Evolutionary conservation across 345 rosid species (phyloP).

Genomic region (Litchi chinensis): DNA sequence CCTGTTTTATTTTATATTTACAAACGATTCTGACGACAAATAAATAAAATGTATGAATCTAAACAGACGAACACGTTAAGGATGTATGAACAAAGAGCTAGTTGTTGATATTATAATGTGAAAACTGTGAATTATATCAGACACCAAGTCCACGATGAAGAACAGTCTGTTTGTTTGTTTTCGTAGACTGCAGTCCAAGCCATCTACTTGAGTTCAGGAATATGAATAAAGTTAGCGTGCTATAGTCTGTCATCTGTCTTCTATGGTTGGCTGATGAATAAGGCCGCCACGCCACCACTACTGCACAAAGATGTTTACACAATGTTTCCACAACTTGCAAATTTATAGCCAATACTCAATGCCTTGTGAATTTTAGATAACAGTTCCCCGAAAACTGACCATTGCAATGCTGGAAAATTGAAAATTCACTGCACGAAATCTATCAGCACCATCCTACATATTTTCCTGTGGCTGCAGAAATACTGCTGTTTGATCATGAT

Average conservation of each 20-base stretch:
- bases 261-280: neutral
- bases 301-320: neutral
- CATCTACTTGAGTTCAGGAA: neutral
- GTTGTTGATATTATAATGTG: neutral
- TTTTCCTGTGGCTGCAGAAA: neutral
- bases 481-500: neutral
- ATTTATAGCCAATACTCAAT: no score
- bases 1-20: neutral
- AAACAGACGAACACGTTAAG: no score
- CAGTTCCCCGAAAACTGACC: neutral
- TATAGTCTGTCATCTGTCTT: neutral
- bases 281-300: no score
- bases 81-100: no score
- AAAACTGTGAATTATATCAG: neutral
- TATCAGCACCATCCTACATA: neutral
- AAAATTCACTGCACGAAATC: neutral
- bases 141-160: neutral
- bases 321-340: neutral
- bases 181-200: neutral
- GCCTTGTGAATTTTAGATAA: no score
- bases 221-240: neutral
- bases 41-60: neutral
- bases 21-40: neutral
- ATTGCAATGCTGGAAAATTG: neutral
- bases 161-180: neutral